Evolutionary conservation across 2,329 filamentous ascomycete species (phyloP).

Genomic region (Epichloe aotearoae): DNA sequence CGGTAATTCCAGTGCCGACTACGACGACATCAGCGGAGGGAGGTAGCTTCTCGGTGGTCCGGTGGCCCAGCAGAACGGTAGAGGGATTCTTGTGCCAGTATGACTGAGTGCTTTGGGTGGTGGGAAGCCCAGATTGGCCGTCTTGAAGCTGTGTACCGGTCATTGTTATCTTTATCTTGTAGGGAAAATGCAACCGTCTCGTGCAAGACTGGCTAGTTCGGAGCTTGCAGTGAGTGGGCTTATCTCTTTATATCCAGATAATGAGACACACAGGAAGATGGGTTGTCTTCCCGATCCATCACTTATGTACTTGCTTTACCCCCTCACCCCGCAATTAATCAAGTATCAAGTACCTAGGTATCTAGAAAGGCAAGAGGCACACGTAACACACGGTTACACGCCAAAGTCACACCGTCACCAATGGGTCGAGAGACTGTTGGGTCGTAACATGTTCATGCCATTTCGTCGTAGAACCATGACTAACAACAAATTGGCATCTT

Average conservation of each 20-base stretch:
- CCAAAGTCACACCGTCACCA: neutral
- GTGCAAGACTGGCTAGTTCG: too few relatives aligned
- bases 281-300: too few relatives aligned
- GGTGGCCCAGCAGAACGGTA: conserved; percentile 49
- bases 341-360: too few relatives aligned
- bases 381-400: neutral
- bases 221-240: neutral
- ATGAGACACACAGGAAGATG: too few relatives aligned
- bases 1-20: conserved; percentile 64
- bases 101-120: conserved; percentile 45
- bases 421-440: neutral
- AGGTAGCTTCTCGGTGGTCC: conserved; percentile 52
- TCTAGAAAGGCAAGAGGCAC: too few relatives aligned
- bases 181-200: too few relatives aligned
- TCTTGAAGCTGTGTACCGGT: conserved; percentile 16
- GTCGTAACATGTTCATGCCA: conserved; percentile 16
- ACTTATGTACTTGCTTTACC: too few relatives aligned
- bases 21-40: conserved; percentile 53
- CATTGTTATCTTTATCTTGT: conserved; percentile 12
- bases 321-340: too few relatives aligned
- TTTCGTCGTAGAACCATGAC: conserved; percentile 19
- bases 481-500: conserved; percentile 13
- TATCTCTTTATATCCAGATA: neutral
- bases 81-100: conserved; percentile 67
- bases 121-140: conserved; percentile 43